These are phyloP conservation scores for Coemansia sp. DNA, from an alignment of 192 early-diverging fungal genomes.

Conservation along the genomic window DNA sequence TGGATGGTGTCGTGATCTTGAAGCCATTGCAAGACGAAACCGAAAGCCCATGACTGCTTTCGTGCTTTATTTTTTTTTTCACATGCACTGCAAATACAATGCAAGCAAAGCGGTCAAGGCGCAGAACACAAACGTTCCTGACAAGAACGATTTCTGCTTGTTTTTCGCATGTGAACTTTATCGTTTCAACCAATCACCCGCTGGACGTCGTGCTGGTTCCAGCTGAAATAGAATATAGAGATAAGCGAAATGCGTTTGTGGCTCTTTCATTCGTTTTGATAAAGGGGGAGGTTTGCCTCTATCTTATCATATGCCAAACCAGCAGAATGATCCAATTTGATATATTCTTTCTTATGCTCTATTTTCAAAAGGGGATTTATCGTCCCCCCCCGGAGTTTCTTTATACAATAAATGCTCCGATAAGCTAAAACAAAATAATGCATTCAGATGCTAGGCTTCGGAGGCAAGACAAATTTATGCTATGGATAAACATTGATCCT, in stretches of 20 bases:
- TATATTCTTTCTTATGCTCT: neutral
- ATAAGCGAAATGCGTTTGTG: too few relatives aligned
- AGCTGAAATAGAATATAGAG: too few relatives aligned
- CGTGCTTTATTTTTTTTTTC: neutral
- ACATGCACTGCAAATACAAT: neutral
- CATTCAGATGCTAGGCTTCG: neutral
- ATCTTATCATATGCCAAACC: conserved; percentile 9
- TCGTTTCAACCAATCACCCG: too few relatives aligned
- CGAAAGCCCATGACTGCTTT: neutral
- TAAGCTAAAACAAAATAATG: conserved; percentile 8
- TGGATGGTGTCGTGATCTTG: too few relatives aligned
- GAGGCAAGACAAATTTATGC: neutral
- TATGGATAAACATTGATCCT: neutral
- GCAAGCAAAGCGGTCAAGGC: too few relatives aligned
- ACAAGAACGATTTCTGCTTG: too few relatives aligned
- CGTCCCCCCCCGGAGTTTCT: neutral
- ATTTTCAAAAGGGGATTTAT: conserved; percentile 15
- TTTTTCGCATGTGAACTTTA: too few relatives aligned
- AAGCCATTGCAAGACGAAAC: too few relatives aligned
- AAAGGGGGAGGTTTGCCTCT: neutral
- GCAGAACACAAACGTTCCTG: too few relatives aligned
- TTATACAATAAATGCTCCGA: conserved; percentile 25
- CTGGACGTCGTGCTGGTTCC: too few relatives aligned
- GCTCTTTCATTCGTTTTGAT: neutral
- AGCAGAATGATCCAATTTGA: neutral